Evolutionary conservation across 1,139 yeast species (phyloP).

Genomic region (Hemisphaericaspora subhashii): DNA sequence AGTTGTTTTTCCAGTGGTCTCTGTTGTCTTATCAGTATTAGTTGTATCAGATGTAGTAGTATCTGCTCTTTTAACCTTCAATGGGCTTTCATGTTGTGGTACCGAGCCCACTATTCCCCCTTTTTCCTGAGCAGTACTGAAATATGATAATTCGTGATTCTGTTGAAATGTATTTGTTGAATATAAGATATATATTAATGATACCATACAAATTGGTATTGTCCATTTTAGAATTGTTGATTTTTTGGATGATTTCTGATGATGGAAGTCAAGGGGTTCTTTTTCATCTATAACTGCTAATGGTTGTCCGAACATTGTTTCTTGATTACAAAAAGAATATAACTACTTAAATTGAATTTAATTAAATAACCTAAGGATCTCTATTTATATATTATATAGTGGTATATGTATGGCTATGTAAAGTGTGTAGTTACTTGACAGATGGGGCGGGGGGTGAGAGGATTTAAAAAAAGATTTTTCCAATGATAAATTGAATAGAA

Average conservation of each 20-base stretch:
- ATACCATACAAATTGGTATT: conserved; percentile 9
- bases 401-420: too few species aligned
- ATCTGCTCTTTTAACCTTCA: not conserved
- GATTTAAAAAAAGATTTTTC: too few species aligned
- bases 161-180: not conserved
- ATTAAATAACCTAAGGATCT: too few species aligned
- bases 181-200: conserved; percentile 12
- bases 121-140: not conserved
- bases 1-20: not conserved
- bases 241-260: not conserved
- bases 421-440: too few species aligned
- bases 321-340: too few species aligned
- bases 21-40: not conserved
- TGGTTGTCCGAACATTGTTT: conserved; percentile 3
- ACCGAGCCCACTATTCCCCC: too few species aligned
- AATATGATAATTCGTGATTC: not conserved
- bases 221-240: conserved; percentile 10
- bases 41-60: not conserved
- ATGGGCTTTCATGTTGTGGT: too few species aligned
- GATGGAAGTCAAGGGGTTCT: conserved; percentile 4
- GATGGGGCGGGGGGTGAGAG: too few species aligned
- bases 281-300: conserved; percentile 5
- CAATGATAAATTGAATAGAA: too few species aligned
- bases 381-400: too few species aligned
- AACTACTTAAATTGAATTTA: too few species aligned